Evolutionary conservation across 163 green algal species (phyloP), one percentile per base, ranked within the genome.

Genomic region (Trebouxiophyceae sp.): DNA sequence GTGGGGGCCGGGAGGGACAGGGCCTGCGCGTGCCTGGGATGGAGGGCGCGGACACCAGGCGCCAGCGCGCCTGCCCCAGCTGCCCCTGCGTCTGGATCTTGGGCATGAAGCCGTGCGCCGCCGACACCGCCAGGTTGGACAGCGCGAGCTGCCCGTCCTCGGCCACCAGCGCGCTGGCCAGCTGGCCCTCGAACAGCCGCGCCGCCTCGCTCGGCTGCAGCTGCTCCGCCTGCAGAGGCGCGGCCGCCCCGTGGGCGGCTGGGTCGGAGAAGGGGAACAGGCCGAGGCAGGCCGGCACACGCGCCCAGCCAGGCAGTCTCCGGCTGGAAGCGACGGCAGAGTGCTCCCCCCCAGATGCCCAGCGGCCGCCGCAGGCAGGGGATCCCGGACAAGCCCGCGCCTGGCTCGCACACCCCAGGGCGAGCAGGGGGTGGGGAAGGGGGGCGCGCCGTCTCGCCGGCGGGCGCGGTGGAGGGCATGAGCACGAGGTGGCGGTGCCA

Each of bases 101-200:
- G 45, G 93, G 93, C 85, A 97, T 85, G 59, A 98, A 76, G 5
- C 82, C 91, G 34, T 75, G 76, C 34, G 96, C 83, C 2, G 93
- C 95, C 57, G 79, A 84, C 29, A 81, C 82, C 0, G 92, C 93
- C 44, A 98, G 82, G 44, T 79, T 85, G 34, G 72, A 81, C 60
- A 98, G 84, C 44, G 92, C 90, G 31, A 98, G 80, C 77, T 93
- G 89, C 4, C 93, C 93, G 50, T 97, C 80, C 63, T 93, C 81
- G 57, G 89, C 92, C 67, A 99, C 76, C 54, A 99, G 71, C 3
- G 86, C 90, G 34, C 90, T 77, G 33, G 84, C 82, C 54, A 99
- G 83, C 77, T 94, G 85, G 39, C 84, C 85, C 80, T 97, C 93
- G 77, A 97, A 93, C 27, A 97, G 69, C 8, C 84, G 79, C 2